These are phyloP conservation scores for Bathelium albidoporum DNA, from an alignment of 495 filamentous ascomycete genomes.

Conservation along the genomic window DNA sequence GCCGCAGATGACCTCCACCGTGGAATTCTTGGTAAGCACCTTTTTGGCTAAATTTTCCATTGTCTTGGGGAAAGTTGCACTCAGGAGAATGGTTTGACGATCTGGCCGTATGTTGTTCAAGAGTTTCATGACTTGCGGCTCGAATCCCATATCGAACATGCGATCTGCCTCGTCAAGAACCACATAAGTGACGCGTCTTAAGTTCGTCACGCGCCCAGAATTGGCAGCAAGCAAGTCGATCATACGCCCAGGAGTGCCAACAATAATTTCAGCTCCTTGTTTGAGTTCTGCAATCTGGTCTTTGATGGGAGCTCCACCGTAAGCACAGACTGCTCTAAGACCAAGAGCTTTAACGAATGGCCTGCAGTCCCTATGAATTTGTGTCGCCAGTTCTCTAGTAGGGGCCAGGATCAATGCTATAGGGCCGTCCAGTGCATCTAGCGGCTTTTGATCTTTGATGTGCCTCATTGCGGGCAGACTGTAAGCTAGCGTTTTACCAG, in stretches of 20 bases:
- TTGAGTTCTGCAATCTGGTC: constrained; percentile 96
- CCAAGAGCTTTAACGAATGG: constrained; percentile 84
- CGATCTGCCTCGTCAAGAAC: constrained; percentile 96
- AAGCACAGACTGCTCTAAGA: constrained; percentile 86
- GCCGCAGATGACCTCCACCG: constrained; percentile 86
- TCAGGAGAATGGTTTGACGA: constrained; percentile 89
- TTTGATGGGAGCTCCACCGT: constrained; percentile 92
- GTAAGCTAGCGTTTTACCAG: constrained; percentile 97
- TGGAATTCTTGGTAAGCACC: constrained; percentile 53
- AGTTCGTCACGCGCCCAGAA: constrained; percentile 80
- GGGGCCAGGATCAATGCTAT: constrained; percentile 85
- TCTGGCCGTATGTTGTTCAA: constrained; percentile 82
- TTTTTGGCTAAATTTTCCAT: constrained; percentile 90
- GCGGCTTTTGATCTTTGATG: constrained; percentile 82
- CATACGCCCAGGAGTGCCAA: constrained; percentile 93
- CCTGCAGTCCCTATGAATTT: constrained; percentile 89
- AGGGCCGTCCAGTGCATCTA: constrained; percentile 80
- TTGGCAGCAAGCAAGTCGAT: constrained; percentile 93
- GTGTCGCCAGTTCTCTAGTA: constrained; percentile 86
- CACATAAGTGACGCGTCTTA: constrained; percentile 79
- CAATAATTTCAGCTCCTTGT: constrained; percentile 87
- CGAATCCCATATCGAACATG: constrained; percentile 99
- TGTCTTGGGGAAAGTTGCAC: constrained; percentile 87
- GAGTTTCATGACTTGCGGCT: constrained; percentile 96
- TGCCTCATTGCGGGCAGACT: constrained; percentile 93